These are phyloP conservation scores for Priceomyces melissophilus DNA, from an alignment of 805 yeast genomes.

Conservation along the genomic window DNA sequence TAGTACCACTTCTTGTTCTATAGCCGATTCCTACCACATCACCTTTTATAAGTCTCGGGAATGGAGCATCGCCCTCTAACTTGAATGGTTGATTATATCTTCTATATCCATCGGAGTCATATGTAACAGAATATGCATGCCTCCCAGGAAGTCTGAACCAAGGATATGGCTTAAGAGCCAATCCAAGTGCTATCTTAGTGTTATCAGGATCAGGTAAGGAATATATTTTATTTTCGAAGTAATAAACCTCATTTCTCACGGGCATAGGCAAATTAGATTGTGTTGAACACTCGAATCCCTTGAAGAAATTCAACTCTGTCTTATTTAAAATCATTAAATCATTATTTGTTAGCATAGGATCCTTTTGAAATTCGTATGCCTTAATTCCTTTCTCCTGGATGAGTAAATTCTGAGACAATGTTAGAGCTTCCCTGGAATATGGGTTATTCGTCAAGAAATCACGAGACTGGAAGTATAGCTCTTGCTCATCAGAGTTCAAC, in stretches of 20 bases:
- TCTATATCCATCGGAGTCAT: slow-evolving; percentile 80
- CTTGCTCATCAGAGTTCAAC: slow-evolving; percentile 66
- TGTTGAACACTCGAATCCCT: slow-evolving; percentile 60
- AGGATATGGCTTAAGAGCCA: slow-evolving; percentile 88
- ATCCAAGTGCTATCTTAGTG: slow-evolving; percentile 67
- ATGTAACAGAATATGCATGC: slow-evolving; percentile 79
- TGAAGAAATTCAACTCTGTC: slow-evolving; percentile 54
- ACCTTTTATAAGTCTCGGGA: slow-evolving; percentile 67
- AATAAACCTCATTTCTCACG: slow-evolving; percentile 75
- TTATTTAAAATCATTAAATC: slow-evolving; percentile 63
- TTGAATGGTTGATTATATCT: slow-evolving; percentile 76
- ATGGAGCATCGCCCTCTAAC: slow-evolving; percentile 43
- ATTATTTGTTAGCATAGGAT: slow-evolving; percentile 51
- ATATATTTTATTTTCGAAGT: slow-evolving; percentile 83
- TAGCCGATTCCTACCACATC: slow-evolving; percentile 94
- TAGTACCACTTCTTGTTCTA: slow-evolving; percentile 74
- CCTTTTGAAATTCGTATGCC: slow-evolving; percentile 84
- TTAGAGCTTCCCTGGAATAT: slow-evolving; percentile 38
- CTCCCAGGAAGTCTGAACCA: slow-evolving; percentile 91
- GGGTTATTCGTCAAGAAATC: slow-evolving; percentile 40
- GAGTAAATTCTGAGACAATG: slow-evolving; percentile 56
- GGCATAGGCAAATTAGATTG: slow-evolving; percentile 87
- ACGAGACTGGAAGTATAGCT: slow-evolving; percentile 63
- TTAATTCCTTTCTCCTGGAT: slow-evolving; percentile 85
- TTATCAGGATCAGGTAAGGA: slow-evolving; percentile 57